These are phyloP conservation scores for Fusarium avenaceum DNA, from an alignment of 2,329 filamentous ascomycete genomes.

Conservation along the genomic window DNA sequence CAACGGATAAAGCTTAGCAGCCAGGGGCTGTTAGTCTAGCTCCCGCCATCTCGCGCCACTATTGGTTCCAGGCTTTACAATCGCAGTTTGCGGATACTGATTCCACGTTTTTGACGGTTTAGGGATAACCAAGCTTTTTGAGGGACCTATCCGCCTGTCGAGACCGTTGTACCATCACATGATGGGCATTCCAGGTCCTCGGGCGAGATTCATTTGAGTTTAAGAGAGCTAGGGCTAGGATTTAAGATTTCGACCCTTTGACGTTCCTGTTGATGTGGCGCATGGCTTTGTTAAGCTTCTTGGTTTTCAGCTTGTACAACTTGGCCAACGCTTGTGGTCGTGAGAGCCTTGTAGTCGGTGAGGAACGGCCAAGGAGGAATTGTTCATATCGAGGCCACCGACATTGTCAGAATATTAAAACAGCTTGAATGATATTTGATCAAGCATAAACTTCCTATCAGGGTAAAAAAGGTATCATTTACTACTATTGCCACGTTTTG, in stretches of 20 bases:
- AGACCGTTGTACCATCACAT: background rate
- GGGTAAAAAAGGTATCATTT: too few relatives aligned
- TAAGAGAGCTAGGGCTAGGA: background rate
- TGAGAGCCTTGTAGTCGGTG: background rate
- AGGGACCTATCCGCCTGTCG: background rate
- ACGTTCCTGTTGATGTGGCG: background rate
- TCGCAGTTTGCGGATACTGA: background rate
- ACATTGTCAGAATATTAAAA: too few relatives aligned
- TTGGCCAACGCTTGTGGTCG: background rate
- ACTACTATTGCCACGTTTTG: background rate
- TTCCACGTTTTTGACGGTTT: background rate
- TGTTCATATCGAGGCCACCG: too few relatives aligned
- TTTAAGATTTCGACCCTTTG: background rate
- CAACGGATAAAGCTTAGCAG: background rate
- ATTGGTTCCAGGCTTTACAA: background rate
- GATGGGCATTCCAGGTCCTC: background rate
- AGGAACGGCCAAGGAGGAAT: background rate
- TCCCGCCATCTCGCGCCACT: background rate
- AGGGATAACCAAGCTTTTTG: background rate
- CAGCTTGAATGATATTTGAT: too few relatives aligned
- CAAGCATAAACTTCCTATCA: too few relatives aligned
- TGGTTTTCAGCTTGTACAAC: background rate
- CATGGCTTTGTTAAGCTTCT: background rate
- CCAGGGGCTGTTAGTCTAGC: background rate
- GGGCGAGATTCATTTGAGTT: background rate